Evolutionary conservation across 805 yeast genomes (phyloP).

Genomic region (Candida adriatica): DNA sequence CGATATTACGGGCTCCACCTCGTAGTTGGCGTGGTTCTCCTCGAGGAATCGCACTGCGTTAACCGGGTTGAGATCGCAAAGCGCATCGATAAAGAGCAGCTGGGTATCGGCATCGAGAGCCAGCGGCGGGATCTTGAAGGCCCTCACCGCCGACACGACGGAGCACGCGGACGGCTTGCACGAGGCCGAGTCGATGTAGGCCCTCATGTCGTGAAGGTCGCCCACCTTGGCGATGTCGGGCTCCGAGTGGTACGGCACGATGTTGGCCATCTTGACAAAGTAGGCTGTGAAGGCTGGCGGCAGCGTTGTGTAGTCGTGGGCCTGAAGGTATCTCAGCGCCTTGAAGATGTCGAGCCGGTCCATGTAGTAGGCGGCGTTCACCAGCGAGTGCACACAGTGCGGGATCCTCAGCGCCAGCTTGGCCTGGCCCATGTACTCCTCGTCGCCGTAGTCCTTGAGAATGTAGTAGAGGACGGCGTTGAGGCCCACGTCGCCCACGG

Average conservation of each 20-base stretch:
- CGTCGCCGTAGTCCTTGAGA: constrained; percentile 19
- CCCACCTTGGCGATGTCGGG: constrained; percentile 1
- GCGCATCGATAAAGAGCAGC: constrained; percentile 17
- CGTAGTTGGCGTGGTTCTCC: constrained; percentile 4
- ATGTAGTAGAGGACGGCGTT: constrained; percentile 18
- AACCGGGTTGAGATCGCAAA: constrained; percentile 13
- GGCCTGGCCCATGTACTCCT: constrained; percentile 4
- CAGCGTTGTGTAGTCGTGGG: constrained; percentile 4
- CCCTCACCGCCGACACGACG: constrained; percentile 14
- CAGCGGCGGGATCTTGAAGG: constrained; percentile 11
- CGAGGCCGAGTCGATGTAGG: constrained; percentile 9
- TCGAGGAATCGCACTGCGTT: constrained; percentile 2
- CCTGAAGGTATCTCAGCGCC: constrained; percentile 11
- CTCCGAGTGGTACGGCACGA: constrained; percentile 18
- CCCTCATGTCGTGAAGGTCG: constrained; percentile 9
- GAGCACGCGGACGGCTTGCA: constrained; percentile 17
- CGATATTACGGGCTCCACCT: constrained; percentile 3
- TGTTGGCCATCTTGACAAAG: constrained; percentile 17
- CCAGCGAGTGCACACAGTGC: constrained; percentile 11
- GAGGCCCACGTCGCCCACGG: constrained; percentile 8
- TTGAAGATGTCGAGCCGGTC: constrained; percentile 21
- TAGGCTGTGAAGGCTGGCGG: constrained; percentile 15
- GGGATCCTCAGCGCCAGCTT: constrained; percentile 4
- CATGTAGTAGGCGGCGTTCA: constrained; percentile 19
- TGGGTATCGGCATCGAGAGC: constrained; percentile 14